Conservation (phyloP, 352 stramenopile species). For the Phytopythium sindhum region DNA sequence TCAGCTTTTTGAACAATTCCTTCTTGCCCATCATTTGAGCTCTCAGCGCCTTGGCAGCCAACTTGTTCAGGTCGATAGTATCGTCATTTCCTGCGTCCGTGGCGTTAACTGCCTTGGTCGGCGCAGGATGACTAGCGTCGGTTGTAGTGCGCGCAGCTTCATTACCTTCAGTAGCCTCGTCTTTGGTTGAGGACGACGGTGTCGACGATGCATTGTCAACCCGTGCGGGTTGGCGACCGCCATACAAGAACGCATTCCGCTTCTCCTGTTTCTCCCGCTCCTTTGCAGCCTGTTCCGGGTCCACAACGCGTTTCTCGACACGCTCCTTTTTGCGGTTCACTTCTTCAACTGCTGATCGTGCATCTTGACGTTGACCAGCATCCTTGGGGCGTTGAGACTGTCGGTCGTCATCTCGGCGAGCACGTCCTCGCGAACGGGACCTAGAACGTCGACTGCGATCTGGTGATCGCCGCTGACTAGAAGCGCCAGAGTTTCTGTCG, state of each 20-base stretch:
- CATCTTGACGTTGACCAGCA: not conserved
- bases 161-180: not conserved
- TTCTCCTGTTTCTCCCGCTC: constrained; percentile 43
- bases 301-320: constrained; percentile 7
- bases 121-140: not conserved
- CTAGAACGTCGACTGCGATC: constrained; percentile 13
- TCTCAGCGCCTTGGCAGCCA: constrained; percentile 69
- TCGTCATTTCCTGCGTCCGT: constrained; percentile 19
- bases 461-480: constrained; percentile 12
- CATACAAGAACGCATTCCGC: constrained; percentile 66
- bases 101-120: not conserved
- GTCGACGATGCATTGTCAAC: not conserved
- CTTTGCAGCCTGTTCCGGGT: constrained; percentile 26
- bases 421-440: constrained; percentile 22
- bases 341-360: constrained; percentile 11
- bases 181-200: not conserved
- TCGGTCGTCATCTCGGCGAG: not conserved
- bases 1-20: constrained; percentile 66
- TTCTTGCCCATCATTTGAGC: constrained; percentile 85
- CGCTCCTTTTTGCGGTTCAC: not conserved
- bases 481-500: constrained; percentile 11
- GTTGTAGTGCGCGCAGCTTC: not conserved
- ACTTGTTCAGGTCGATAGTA: constrained; percentile 68
- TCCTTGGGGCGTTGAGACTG: constrained; percentile 5
- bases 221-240: constrained; percentile 8